Conservation (phyloP, 306 rosid species). For the Pterocarpus macrocarpus region DNA sequence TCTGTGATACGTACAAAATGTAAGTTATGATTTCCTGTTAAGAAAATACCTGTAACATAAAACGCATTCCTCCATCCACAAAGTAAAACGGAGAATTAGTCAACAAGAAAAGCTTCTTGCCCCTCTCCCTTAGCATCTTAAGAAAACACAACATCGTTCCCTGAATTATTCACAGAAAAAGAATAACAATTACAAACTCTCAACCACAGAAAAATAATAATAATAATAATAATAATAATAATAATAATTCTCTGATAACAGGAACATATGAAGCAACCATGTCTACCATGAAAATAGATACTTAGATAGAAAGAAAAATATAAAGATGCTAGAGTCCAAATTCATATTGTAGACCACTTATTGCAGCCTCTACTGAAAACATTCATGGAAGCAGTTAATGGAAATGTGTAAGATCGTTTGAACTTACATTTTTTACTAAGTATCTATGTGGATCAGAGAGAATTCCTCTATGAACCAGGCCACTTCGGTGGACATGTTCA, state of each 20-base stretch:
- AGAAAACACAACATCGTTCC: slow-evolving; percentile 73
- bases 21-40: slow-evolving; percentile 19
- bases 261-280: slow-evolving; percentile 32
- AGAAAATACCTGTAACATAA: slow-evolving; percentile 80
- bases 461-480: slow-evolving; percentile 84
- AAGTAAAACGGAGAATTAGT: slow-evolving; percentile 94
- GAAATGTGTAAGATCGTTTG: slow-evolving; percentile 32
- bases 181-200: slow-evolving; percentile 32
- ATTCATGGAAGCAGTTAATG: slow-evolving; percentile 7
- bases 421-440: slow-evolving; percentile 85
- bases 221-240: too few relatives aligned
- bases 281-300: slow-evolving; percentile 1
- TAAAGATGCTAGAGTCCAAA: slow-evolving; percentile 36
- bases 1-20: too few relatives aligned
- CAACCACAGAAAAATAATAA: slow-evolving; percentile 21
- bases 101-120: slow-evolving; percentile 92
- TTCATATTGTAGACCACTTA: slow-evolving; percentile 35
- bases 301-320: neutral
- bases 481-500: slow-evolving; percentile 88
- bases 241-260: slow-evolving; percentile 18
- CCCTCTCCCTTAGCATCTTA: slow-evolving; percentile 87
- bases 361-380: slow-evolving; percentile 39
- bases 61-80: slow-evolving; percentile 98
- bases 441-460: slow-evolving; percentile 81
- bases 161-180: slow-evolving; percentile 61